Evolutionary conservation across 768 basidiomycete species (phyloP), one percentile per base, ranked within the genome.

Genomic region (Russula dissimulans): DNA sequence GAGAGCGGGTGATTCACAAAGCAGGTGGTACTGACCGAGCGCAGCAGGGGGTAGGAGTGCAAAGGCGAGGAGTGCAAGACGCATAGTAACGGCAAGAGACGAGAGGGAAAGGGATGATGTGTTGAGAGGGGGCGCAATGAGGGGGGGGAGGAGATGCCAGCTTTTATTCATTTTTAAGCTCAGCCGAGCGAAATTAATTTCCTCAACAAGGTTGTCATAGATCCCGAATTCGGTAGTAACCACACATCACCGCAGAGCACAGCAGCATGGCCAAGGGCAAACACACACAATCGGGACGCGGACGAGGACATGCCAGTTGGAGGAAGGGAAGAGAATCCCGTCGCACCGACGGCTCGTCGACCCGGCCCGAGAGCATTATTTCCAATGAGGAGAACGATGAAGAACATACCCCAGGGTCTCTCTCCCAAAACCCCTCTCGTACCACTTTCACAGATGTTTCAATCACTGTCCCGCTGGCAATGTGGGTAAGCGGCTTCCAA

Each of bases 391-490:
- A 55, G 5, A 45, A 52, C 58, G 65, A 38, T 56, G 48, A 51
- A 17, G 60, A 6, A 11, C 26, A 7, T 39, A 34, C n/a, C 18
- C 44, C 5, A 38, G 12, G 10, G n/a, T n/a, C 41, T 15, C 45
- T 18, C 29, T 34, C 7, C 14, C 42, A 11, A 4, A 3, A 5
- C 36, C 29, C 11, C 26, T 14, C 34, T 11, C 18, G 15, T 57
- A 9, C 22, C 18, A 6, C 17, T 26, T 2, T 26, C 26, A 18
- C 48, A 57, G 64, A 65, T 61, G 58, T 67, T 8, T 34, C 42
- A 5, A 73, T 76, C 43, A 68, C 68, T 18, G 83, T 97, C 11
- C 91, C 92, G 2, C 86, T 97, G 4, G 94, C 91, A 39, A 97
- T 97, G 95, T 97, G 95, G 95, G 93, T 88, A 59, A 72, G 93